A percentile compares a stretch with the other conserved stretches of the same genome.
These are phyloP conservation scores for Canavalia ensiformis DNA, from an alignment of 306 rosid species.

Conservation along the genomic window DNA sequence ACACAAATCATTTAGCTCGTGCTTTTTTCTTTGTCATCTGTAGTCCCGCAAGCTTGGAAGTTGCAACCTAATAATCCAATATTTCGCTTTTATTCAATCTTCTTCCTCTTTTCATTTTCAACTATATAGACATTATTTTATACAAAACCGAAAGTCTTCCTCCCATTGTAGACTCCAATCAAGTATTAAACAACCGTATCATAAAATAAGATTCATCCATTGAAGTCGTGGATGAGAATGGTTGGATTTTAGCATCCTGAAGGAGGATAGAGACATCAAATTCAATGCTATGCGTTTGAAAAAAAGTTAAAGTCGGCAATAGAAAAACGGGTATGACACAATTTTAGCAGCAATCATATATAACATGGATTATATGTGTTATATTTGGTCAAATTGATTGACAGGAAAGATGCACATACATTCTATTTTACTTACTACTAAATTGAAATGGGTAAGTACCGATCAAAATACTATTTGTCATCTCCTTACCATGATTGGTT, in stretches of 20 bases:
- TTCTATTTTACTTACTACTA: background rate
- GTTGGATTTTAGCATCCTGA: background rate
- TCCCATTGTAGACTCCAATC: slow-evolving; percentile 8
- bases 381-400: background rate
- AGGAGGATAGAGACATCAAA: no score
- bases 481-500: background rate
- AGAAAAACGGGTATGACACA: background rate
- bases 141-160: background rate
- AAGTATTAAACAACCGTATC: background rate
- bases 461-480: background rate
- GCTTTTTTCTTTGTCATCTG: background rate
- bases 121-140: background rate
- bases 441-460: background rate
- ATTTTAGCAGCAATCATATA: background rate
- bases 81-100: background rate
- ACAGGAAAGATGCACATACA: background rate
- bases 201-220: background rate
- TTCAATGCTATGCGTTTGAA: background rate
- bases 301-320: background rate
- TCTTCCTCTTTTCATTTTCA: background rate
- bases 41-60: background rate
- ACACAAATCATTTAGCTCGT: background rate
- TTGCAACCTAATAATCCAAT: background rate
- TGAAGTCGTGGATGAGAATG: background rate
- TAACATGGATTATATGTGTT: background rate